Percentiles rank a stretch among this genome's conserved stretches.
These are phyloP conservation scores for Penicillium fimorum DNA, from an alignment of 495 filamentous ascomycete genomes.

Conservation along the genomic window DNA sequence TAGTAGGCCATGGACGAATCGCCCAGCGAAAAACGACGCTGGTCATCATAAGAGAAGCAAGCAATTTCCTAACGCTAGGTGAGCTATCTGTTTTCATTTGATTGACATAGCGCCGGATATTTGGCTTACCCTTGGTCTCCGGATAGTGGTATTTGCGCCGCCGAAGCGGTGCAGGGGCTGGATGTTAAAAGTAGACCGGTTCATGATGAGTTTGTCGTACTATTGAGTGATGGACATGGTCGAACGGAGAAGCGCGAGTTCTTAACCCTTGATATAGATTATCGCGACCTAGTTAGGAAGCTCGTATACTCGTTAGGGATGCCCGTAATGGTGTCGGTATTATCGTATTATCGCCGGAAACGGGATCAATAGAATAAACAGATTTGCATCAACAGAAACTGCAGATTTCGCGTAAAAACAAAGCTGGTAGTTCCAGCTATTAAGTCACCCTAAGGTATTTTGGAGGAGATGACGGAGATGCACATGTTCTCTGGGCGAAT, in stretches of 20 bases:
- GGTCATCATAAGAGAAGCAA: conserved; percentile 84
- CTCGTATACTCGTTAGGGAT: background rate
- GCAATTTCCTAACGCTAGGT: conserved; percentile 66
- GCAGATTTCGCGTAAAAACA: background rate
- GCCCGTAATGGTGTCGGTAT: background rate
- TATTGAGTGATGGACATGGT: background rate
- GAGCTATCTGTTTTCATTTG: background rate
- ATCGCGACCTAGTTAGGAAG: background rate
- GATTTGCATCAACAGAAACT: background rate
- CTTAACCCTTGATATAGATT: background rate
- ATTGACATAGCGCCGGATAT: background rate
- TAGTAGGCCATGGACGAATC: conserved; percentile 82
- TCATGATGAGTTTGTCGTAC: conserved; percentile 25
- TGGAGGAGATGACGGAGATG: conserved; percentile 7
- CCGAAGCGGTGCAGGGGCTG: conserved; percentile 60
- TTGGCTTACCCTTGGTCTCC: conserved; percentile 61
- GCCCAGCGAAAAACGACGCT: conserved; percentile 72
- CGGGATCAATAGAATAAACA: background rate
- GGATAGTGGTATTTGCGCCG: conserved; percentile 60
- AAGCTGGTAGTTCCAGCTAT: background rate
- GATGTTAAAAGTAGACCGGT: conserved; percentile 52
- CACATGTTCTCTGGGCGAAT: conserved; percentile 6
- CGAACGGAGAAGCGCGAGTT: background rate
- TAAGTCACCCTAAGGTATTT: background rate
- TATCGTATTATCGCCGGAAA: conserved; percentile 2